phyloP scores from a whole-genome alignment of 306 rosid genomes.

The Ochetophila trinervis region DNA sequence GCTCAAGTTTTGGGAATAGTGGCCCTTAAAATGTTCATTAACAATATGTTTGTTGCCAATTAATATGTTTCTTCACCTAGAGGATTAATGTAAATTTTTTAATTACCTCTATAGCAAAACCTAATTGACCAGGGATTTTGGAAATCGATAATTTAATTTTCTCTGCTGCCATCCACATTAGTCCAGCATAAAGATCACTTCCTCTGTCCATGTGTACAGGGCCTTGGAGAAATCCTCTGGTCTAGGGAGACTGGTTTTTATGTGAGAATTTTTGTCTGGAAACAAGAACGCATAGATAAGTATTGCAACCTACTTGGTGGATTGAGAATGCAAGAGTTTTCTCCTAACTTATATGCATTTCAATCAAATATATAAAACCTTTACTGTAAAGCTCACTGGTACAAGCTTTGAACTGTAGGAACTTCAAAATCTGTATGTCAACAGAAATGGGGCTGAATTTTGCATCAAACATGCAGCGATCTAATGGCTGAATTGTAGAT shows the following conservation, averaged over 20 bases:
- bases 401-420: conserved; percentile 21
- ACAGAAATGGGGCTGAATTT: conserved; percentile 27
- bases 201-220: conserved; percentile 26
- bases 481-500: conserved; percentile 21
- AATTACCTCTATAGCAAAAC: conserved; percentile 18
- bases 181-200: conserved; percentile 16
- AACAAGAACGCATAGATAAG: not conserved
- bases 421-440: conserved; percentile 16
- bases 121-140: not conserved
- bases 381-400: not conserved
- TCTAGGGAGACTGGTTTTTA: conserved; percentile 3
- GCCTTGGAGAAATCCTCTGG: conserved; percentile 23
- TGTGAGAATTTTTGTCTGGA: conserved; percentile 11
- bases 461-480: conserved; percentile 20
- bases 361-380: conserved; percentile 11
- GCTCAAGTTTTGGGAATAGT: too few species aligned
- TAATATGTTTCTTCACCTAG: too few species aligned
- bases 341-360: not conserved
- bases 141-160: conserved; percentile 22
- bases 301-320: too few species aligned
- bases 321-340: too few species aligned
- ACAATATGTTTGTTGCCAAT: too few species aligned
- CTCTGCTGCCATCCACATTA: conserved; percentile 11
- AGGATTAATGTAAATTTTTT: not conserved
- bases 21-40: too few species aligned